Evolutionary conservation across 129 eudicot genomes (phyloP).

Genomic region (Artemisia tridentata): DNA sequence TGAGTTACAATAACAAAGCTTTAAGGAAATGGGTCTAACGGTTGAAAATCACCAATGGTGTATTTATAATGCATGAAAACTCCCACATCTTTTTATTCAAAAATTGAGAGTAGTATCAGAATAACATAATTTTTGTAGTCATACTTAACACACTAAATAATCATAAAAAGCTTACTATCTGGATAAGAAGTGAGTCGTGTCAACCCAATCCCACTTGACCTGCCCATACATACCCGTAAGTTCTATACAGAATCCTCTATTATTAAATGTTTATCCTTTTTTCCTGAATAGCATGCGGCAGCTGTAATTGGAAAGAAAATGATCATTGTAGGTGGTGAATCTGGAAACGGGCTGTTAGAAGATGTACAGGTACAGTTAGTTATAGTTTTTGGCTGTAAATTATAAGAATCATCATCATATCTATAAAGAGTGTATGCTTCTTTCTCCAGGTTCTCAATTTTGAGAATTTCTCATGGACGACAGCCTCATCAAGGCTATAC

Average conservation of each 20-base stretch:
- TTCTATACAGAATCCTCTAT: background rate
- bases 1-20: background rate
- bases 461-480: slow-evolving; percentile 77
- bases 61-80: too few relatives aligned
- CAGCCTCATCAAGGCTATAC: slow-evolving; percentile 86
- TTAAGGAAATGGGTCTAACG: slow-evolving; percentile 5
- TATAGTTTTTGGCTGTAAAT: slow-evolving; percentile 11
- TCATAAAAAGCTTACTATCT: too few relatives aligned
- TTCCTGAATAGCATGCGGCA: slow-evolving; percentile 82
- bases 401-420: background rate
- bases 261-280: slow-evolving; percentile 21
- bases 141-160: too few relatives aligned
- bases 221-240: background rate
- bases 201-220: background rate
- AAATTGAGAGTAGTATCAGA: too few relatives aligned
- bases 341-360: slow-evolving; percentile 70
- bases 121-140: too few relatives aligned
- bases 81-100: too few relatives aligned
- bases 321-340: slow-evolving; percentile 98
- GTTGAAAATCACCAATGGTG: background rate
- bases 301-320: slow-evolving; percentile 91
- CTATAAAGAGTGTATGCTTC: background rate
- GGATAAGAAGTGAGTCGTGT: too few relatives aligned
- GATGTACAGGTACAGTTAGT: slow-evolving; percentile 75
- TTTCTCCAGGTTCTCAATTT: slow-evolving; percentile 73